phyloP scores from a whole-genome alignment of 495 filamentous ascomycete genomes.

The Rusavskia elegans region DNA sequence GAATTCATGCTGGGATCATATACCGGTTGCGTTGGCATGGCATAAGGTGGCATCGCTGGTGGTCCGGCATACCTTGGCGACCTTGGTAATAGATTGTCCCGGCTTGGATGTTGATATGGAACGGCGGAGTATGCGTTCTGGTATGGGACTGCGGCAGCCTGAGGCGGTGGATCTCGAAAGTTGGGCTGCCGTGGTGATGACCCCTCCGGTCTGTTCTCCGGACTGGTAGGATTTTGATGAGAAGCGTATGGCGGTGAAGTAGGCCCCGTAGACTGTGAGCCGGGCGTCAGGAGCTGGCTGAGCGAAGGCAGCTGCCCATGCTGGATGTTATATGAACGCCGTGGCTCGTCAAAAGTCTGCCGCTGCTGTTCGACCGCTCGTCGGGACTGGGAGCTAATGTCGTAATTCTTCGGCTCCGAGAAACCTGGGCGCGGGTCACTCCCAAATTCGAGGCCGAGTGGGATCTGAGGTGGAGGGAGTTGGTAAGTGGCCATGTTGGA shows the following conservation, averaged over 20 bases:
- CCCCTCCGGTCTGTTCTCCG: background rate
- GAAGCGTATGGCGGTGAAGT: conserved; percentile 4
- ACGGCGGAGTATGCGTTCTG: background rate
- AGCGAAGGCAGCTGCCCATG: conserved; percentile 30
- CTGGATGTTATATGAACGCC: conserved; percentile 4
- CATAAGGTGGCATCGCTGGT: background rate
- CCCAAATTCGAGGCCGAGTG: conserved; percentile 26
- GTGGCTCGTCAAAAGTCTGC: conserved; percentile 9
- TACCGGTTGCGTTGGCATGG: background rate
- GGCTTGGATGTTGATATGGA: background rate
- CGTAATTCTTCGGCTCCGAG: conserved; percentile 17
- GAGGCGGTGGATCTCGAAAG: background rate
- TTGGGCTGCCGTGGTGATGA: conserved; percentile 1
- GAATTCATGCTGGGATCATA: background rate
- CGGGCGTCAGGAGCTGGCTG: conserved; percentile 29
- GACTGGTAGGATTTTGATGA: background rate
- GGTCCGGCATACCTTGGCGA: background rate
- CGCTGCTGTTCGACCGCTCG: conserved; percentile 3
- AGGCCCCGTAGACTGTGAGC: conserved; percentile 14
- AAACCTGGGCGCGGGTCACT: conserved; percentile 24
- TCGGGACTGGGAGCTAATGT: conserved; percentile 12
- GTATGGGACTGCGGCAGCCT: background rate
- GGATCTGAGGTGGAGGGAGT: conserved; percentile 32
- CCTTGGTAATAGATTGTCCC: background rate
- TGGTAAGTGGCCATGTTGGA: conserved; percentile 28